Base-by-base conservation (phyloP, 805 yeast genomes). In the Suhomyces vadensis region DNA sequence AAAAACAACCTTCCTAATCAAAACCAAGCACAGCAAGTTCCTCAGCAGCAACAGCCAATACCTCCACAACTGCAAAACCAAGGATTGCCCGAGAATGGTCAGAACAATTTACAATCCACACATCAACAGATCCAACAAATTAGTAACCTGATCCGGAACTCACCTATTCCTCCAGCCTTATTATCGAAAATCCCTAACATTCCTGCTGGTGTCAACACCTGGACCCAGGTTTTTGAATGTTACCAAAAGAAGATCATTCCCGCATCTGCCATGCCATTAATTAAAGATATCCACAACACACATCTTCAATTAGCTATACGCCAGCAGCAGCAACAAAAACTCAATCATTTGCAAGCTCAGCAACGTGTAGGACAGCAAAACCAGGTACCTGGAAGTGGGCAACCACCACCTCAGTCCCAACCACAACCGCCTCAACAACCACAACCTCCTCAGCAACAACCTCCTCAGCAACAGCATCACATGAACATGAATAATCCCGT, bases 161-260 rank as follows among this genome's bases (percentile, higher is more conserved):
- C 81, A 2, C 89, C 87, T 3, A 87, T 90, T 40, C 96, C 96
- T 0, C 78, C 77, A 11, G 78, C 80, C 2, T 61, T 88, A 20
- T 64, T 88, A 16, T 72, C 76, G 42, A 79, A 79, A 54, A 77
- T 88, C 37, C 95, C 95, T 7, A 83, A 78, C 37, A 69, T 88
- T 25, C 97, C 97, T 0, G 83, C 83, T 10, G 84, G 82, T 39
- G 83, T 83, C 22, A 83, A 78, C 52, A 87, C 95, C 5, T 90
- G 96, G 96, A 78, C 81, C 17, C 87, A 82, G 58, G 80, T 88
- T 22, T 79, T 82, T 61, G 84, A 82, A 33, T 75, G 82, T 52
- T 64, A 81, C 35, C 77, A 79, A 50, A 75, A 78, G 50, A 81
- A 79, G 47, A 70, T 79, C 47, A 65, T 87, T 31, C 80, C 86